Percentiles rank a stretch among this genome's conserved stretches.
These are phyloP conservation scores for Periconia digitata DNA, from an alignment of 2,329 filamentous ascomycete genomes.

Conservation along the genomic window DNA sequence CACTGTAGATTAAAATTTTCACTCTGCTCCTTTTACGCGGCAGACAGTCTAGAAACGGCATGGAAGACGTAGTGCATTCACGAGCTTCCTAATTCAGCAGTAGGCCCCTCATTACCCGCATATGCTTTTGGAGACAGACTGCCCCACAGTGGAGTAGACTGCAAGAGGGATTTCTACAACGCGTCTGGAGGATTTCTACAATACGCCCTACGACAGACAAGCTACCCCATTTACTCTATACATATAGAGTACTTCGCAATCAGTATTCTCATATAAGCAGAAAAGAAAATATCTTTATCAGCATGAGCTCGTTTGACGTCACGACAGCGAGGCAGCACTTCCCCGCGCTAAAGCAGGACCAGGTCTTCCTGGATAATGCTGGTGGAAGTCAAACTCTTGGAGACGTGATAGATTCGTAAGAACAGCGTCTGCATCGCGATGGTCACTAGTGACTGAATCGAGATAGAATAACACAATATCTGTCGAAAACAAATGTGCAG, in stretches of 20 bases:
- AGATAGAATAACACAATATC: constrained; percentile 62
- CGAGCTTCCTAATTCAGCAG: constrained; percentile 9
- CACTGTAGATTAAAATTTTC: neutral
- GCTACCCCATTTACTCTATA: neutral
- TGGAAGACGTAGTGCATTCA: no score
- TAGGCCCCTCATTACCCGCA: constrained; percentile 8
- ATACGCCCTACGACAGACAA: neutral
- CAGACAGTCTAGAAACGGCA: no score
- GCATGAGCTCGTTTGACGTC: constrained; percentile 55
- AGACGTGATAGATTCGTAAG: constrained; percentile 66
- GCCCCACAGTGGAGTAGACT: no score
- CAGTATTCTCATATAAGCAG: neutral
- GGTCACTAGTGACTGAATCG: neutral
- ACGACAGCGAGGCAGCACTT: constrained; percentile 61
- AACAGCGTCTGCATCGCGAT: neutral
- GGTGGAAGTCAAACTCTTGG: constrained; percentile 72
- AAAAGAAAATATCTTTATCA: neutral
- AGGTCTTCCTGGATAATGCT: constrained; percentile 77
- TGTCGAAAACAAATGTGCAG: constrained; percentile 71
- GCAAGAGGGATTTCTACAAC: no score
- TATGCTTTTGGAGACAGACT: no score
- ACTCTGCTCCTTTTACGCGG: neutral
- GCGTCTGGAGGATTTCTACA: neutral
- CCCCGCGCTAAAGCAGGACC: constrained; percentile 66
- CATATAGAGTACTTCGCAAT: neutral